These are phyloP conservation scores for Orbilia quercus DNA, from an alignment of 2,329 filamentous ascomycete genomes.

Conservation along the genomic window DNA sequence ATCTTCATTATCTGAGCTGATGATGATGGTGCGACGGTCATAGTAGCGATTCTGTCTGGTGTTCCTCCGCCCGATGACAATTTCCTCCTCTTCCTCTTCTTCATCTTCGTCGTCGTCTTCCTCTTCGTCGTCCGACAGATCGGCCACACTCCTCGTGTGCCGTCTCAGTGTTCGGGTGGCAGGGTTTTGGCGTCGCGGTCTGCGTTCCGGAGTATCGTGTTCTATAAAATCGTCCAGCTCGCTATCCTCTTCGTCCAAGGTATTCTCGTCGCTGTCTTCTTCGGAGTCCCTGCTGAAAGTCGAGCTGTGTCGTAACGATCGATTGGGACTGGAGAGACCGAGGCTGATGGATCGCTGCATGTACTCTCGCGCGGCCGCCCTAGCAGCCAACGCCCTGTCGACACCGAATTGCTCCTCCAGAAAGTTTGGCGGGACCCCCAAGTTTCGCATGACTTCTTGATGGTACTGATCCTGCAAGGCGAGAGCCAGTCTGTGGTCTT, in stretches of 20 bases:
- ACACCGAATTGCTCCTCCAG: conserved; percentile 48
- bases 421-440: conserved; percentile 41
- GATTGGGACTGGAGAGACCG: conserved; percentile 30
- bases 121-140: conserved; percentile 55
- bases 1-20: conserved; percentile 58
- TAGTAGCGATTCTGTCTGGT: conserved; percentile 45
- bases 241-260: conserved; percentile 49
- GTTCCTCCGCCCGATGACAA: conserved; percentile 57
- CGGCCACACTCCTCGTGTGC: conserved; percentile 37
- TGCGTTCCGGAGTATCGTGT: conserved; percentile 59
- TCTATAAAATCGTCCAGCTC: conserved; percentile 59
- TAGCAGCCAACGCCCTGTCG: conserved; percentile 42
- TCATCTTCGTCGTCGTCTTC: conserved; percentile 58
- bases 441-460: conserved; percentile 49
- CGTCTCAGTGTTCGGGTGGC: conserved; percentile 40
- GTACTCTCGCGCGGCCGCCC: conserved; percentile 36
- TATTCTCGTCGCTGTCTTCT: conserved; percentile 58
- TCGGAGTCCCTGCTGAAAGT: conserved; percentile 52
- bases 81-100: conserved; percentile 58
- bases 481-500: conserved; percentile 39
- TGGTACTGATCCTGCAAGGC: conserved; percentile 56
- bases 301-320: conserved; percentile 43
- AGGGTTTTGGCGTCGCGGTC: conserved; percentile 36
- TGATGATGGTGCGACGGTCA: conserved; percentile 46
- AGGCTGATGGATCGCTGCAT: conserved; percentile 32